Base-by-base conservation (phyloP, 2,329 filamentous ascomycete species). In the Zelopaecilomyces penicillatus region DNA sequence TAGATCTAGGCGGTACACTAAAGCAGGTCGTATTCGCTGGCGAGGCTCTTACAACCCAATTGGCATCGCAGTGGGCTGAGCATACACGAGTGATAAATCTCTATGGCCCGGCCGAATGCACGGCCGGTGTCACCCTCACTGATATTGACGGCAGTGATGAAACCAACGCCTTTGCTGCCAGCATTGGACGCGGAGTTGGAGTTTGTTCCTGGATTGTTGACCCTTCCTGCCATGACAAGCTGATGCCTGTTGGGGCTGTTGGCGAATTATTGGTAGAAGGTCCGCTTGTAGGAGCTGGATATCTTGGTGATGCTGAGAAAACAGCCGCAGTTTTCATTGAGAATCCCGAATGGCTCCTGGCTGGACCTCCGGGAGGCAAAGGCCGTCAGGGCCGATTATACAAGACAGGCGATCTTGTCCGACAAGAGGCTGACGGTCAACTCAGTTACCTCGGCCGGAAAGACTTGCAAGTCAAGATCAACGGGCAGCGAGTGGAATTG, bases 391-490 rank as follows among this genome's bases (percentile, higher is more conserved):
- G 49, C 5, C 44, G 45, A 5, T 49, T 74, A 5, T 56, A 54
- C 32, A 50, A 46, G 36, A 70, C 69, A 4, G 69, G 70, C n/a
- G 57, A 62, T 41, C 38, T 61, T 40, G 54, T 58, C 37, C 41
- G 54, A 46, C 52, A 50, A 30, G 41, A 56, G 52, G 45, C 55
- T 30, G 43, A 60, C 55, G 48, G 59, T 47, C 41, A 54, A 45
- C 11, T 68, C 50, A 37, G 42, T 53, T 61, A 55, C 38, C 30
- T 55, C 5, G 54, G 54, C 39, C 64, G 75, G 32, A 73, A 72
- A 50, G 75, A 78, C 52, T 45, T 42, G 5, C 57, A 60, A 54
- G 66, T 78, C 29, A 80, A 80, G 55, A 59, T 79, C 11, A 64
- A 67, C 31, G 78, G 79, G 28, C 76, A 69, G 30, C 52, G 53